A percentile compares a stretch with the other conserved stretches of the same genome.
These are phyloP conservation scores for Corallochytrium limacisporum DNA, from an alignment of 78 protist genomes.

Conservation along the genomic window DNA sequence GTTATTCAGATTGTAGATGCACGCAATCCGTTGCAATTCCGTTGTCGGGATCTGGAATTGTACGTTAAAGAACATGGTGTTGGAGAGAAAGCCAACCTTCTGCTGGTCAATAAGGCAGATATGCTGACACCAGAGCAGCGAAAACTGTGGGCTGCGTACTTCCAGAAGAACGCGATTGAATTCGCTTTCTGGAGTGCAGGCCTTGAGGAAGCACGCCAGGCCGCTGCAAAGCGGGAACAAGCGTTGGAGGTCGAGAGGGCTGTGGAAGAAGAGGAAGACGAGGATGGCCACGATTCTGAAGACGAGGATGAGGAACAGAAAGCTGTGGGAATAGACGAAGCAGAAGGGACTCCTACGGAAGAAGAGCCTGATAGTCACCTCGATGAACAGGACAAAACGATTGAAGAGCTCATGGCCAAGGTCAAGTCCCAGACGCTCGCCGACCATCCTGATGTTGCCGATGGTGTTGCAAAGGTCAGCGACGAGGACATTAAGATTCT, in stretches of 20 bases:
- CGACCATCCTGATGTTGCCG: too few species aligned
- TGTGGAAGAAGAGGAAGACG: neutral
- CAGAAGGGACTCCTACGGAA: neutral
- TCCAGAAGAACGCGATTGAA: neutral
- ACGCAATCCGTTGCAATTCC: conserved; percentile 89
- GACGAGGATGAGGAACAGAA: conserved; percentile 9
- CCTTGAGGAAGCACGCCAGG: neutral
- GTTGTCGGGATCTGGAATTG: conserved; percentile 59
- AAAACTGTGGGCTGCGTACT: conserved; percentile 33
- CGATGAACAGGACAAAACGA: too few species aligned
- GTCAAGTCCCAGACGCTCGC: too few species aligned
- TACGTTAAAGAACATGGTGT: conserved; percentile 40
- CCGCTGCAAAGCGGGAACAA: neutral
- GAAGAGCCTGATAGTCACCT: neutral
- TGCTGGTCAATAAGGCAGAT: conserved; percentile 95
- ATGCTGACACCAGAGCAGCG: conserved; percentile 64
- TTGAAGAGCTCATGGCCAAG: too few species aligned
- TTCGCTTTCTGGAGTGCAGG: conserved; percentile 35
- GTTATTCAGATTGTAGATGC: conserved; percentile 93
- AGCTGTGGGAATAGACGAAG: neutral
- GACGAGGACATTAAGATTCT: too few species aligned
- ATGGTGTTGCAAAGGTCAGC: too few species aligned
- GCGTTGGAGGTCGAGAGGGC: neutral
- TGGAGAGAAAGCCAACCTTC: conserved; percentile 23
- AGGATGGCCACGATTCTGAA: neutral